Evolutionary conservation across 2,329 filamentous ascomycete species (phyloP).

Genomic region (Taxawa tesnikishii): DNA sequence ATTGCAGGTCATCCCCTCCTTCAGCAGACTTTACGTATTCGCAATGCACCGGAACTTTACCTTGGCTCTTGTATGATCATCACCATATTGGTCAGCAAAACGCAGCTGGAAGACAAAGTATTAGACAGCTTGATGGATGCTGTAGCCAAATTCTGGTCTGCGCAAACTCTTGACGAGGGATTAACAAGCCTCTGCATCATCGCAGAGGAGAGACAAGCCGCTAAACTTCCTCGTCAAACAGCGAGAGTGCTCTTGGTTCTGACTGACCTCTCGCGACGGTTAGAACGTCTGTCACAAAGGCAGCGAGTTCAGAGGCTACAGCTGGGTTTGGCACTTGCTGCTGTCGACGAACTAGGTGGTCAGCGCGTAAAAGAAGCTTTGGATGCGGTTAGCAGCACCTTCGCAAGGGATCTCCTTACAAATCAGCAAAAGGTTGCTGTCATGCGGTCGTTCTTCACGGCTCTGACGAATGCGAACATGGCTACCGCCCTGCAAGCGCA

Average conservation of each 20-base stretch:
- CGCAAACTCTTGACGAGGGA: conserved; percentile 59
- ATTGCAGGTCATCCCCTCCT: conserved; percentile 54
- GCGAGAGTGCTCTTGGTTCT: conserved; percentile 57
- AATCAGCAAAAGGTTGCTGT: conserved; percentile 38
- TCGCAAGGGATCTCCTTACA: conserved; percentile 48
- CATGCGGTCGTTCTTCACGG: neutral
- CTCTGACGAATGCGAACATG: neutral
- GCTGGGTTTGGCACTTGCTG: conserved; percentile 56
- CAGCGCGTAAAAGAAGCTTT: conserved; percentile 47
- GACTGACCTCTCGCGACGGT: conserved; percentile 44
- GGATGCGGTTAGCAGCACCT: conserved; percentile 45
- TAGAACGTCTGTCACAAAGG: conserved; percentile 50
- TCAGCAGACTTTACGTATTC: conserved; percentile 64
- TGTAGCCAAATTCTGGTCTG: conserved; percentile 63
- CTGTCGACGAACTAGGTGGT: conserved; percentile 50
- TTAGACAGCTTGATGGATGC: conserved; percentile 87
- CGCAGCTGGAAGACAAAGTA: conserved; percentile 62
- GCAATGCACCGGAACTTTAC: conserved; percentile 64
- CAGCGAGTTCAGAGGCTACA: conserved; percentile 60
- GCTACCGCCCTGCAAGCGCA: conserved; percentile 12
- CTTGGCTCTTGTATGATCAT: conserved; percentile 87
- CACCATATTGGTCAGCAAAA: conserved; percentile 74
- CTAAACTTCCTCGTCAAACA: conserved; percentile 57
- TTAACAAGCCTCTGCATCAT: conserved; percentile 72
- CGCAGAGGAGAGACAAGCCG: conserved; percentile 63